These are phyloP conservation scores for Dothideomycetes sp. DNA, from an alignment of 2,329 filamentous ascomycete species.

Conservation along the genomic window DNA sequence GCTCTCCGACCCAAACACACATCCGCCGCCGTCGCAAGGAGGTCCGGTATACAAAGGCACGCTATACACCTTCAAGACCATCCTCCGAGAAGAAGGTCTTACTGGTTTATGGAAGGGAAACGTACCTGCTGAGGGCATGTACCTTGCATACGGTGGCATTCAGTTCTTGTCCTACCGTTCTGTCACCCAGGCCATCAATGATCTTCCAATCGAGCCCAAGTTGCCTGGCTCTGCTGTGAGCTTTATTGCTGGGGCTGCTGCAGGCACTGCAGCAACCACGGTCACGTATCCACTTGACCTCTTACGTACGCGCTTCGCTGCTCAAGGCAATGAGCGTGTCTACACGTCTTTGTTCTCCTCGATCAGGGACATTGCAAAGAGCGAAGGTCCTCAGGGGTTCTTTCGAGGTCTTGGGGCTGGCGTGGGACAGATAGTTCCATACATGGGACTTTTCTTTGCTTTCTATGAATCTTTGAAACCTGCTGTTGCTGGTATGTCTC, in stretches of 20 bases:
- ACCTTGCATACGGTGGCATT: slow-evolving; percentile 78
- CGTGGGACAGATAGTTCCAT: slow-evolving; percentile 80
- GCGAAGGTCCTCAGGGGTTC: slow-evolving; percentile 72
- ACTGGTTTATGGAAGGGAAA: slow-evolving; percentile 95
- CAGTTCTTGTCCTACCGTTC: slow-evolving; percentile 87
- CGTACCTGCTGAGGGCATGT: slow-evolving; percentile 87
- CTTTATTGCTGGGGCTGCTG: slow-evolving; percentile 74
- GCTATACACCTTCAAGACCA: slow-evolving; percentile 56
- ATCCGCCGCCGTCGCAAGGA: slow-evolving; percentile 29
- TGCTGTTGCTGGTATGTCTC: slow-evolving; percentile 36
- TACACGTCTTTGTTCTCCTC: slow-evolving; percentile 64
- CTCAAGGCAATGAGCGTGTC: slow-evolving; percentile 73
- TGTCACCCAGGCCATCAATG: slow-evolving; percentile 57
- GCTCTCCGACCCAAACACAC: slow-evolving; percentile 61
- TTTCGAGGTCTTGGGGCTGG: slow-evolving; percentile 80
- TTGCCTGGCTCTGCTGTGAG: slow-evolving; percentile 63
- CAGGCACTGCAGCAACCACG: slow-evolving; percentile 73
- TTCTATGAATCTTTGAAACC: slow-evolving; percentile 67
- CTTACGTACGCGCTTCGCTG: slow-evolving; percentile 89
- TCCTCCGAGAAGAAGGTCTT: slow-evolving; percentile 71
- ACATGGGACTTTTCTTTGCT: slow-evolving; percentile 95
- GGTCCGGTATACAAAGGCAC: slow-evolving; percentile 62
- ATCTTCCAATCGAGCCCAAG: slow-evolving; percentile 34
- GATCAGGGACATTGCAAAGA: slow-evolving; percentile 59
- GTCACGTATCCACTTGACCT: slow-evolving; percentile 89